These are phyloP conservation scores for Plasmodium relictum DNA, from an alignment of 169 alveolate species.

Conservation along the genomic window DNA sequence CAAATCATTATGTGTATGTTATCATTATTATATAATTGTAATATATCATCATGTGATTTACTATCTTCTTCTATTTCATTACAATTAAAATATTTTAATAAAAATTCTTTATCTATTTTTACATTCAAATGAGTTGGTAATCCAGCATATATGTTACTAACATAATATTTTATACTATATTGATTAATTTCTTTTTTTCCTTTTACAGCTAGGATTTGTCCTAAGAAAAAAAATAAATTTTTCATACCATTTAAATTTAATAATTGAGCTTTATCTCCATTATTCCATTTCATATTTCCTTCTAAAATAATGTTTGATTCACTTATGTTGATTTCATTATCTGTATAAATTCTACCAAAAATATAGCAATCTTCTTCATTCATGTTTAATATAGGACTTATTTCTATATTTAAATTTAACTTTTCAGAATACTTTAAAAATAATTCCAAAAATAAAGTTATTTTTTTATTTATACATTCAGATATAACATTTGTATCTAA, in stretches of 20 bases:
- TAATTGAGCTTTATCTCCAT: constrained; percentile 76
- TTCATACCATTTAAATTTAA: constrained; percentile 59
- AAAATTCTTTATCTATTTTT: constrained; percentile 41
- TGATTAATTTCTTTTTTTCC: constrained; percentile 77
- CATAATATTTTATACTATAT: constrained; percentile 71
- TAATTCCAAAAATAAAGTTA: constrained; percentile 64
- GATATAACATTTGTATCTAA: constrained; percentile 53
- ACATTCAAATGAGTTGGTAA: constrained; percentile 69
- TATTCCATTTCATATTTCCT: constrained; percentile 48
- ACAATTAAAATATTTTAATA: constrained; percentile 70
- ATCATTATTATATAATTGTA: constrained; percentile 71
- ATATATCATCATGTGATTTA: constrained; percentile 32
- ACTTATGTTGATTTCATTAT: constrained; percentile 68
- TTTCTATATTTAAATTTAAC: constrained; percentile 66
- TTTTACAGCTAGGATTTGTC: constrained; percentile 76
- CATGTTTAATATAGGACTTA: constrained; percentile 70
- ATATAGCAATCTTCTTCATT: constrained; percentile 65
- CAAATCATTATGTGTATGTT: constrained; percentile 71
- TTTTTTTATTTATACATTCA: constrained; percentile 62
- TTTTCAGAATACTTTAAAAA: constrained; percentile 46
- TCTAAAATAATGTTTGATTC: constrained; percentile 76
- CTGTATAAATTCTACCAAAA: constrained; percentile 74
- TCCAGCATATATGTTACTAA: constrained; percentile 68
- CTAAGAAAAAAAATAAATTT: constrained; percentile 69
- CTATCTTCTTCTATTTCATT: constrained; percentile 73